Percentiles rank a stretch among this genome's conserved stretches.
Evolutionary conservation across 164 flowering plant species (phyloP).

Genomic region (Euptelea pleiosperma): DNA sequence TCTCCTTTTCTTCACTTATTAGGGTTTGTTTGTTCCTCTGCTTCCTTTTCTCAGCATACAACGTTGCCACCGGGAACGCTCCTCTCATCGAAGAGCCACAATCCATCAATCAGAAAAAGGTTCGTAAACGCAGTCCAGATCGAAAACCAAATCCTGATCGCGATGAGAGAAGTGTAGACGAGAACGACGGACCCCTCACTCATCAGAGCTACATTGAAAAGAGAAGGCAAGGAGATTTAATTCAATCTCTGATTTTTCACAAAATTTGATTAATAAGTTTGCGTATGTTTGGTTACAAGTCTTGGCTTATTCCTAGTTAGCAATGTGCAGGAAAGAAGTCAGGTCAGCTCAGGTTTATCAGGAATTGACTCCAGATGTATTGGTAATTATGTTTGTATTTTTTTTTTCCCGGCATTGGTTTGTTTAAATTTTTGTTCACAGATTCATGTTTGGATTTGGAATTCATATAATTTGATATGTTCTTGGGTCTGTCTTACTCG

Average conservation of each 20-base stretch:
- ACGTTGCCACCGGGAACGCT: conserved; percentile 51
- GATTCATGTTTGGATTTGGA: not conserved
- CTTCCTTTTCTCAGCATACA: conserved; percentile 46
- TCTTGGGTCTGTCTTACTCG: conserved; percentile 10
- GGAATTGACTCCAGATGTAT: conserved; percentile 41
- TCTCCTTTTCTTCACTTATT: not conserved
- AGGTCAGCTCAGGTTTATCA: conserved; percentile 31
- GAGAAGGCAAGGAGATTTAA: conserved; percentile 33
- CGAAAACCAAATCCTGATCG: conserved; percentile 17
- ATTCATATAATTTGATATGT: not conserved
- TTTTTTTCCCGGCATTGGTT: not conserved
- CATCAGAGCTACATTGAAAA: conserved; percentile 62
- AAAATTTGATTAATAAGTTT: not conserved
- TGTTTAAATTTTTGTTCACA: not conserved
- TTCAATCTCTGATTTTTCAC: not conserved
- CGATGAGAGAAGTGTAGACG: conserved; percentile 7
- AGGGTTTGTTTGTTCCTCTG: not conserved
- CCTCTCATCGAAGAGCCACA: conserved; percentile 32
- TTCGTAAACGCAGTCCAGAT: conserved; percentile 35
- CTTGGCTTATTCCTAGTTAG: not conserved
- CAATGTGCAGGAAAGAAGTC: conserved; percentile 54
- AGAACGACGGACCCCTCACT: conserved; percentile 47
- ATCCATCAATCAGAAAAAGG: conserved; percentile 5
- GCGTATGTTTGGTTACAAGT: not conserved
- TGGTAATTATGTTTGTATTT: conserved; percentile 35